Percentiles rank a stretch among this genome's conserved stretches.
Conservation (phyloP, 2,329 filamentous ascomycete genomes). For the Talaromyces amestolkiae region DNA sequence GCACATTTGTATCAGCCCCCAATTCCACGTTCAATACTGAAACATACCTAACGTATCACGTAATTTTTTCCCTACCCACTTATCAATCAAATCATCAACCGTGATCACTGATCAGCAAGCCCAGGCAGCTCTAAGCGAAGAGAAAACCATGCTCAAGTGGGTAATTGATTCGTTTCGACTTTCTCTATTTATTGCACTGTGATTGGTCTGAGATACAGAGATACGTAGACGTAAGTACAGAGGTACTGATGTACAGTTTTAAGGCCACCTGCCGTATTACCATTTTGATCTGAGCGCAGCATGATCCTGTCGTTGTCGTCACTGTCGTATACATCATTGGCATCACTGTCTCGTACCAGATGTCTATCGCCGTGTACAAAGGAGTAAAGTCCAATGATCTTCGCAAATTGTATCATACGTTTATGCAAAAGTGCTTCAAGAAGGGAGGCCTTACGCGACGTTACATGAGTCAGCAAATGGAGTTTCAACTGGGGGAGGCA, state of each 20-base stretch:
- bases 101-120: neutral
- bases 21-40: neutral
- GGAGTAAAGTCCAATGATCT: neutral
- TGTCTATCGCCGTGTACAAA: neutral
- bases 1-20: neutral
- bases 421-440: neutral
- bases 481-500: neutral
- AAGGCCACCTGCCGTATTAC: constrained; percentile 5
- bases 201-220: neutral
- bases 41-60: neutral
- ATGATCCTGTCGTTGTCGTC: neutral
- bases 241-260: neutral
- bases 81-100: neutral
- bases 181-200: too few species aligned
- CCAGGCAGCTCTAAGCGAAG: neutral
- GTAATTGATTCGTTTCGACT: neutral
- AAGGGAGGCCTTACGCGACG: neutral
- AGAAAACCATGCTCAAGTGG: neutral
- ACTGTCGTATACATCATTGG: neutral
- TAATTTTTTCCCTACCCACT: neutral
- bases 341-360: neutral
- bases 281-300: neutral
- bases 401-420: neutral
- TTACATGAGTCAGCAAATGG: neutral
- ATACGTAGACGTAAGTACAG: neutral